These are phyloP conservation scores for Nicotiana noctiflora DNA, from an alignment of 257 asterid genomes.

Conservation along the genomic window DNA sequence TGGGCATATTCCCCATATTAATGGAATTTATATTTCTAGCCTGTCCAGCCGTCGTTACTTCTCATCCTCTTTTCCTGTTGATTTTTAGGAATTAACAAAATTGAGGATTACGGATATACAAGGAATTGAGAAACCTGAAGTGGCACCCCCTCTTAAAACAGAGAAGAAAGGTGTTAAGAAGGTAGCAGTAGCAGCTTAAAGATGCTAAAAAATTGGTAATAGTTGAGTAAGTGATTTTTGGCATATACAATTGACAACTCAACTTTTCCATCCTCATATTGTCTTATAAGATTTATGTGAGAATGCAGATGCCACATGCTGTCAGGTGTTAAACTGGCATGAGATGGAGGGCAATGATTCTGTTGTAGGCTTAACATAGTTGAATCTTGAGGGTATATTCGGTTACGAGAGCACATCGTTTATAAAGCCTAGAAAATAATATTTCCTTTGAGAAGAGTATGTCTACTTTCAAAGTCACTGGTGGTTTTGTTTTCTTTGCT, in stretches of 20 bases:
- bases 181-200: constrained; percentile 40
- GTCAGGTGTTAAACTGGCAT: background rate
- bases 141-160: constrained; percentile 24
- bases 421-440: background rate
- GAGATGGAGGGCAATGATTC: background rate
- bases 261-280: background rate
- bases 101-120: constrained; percentile 75
- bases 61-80: background rate
- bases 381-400: background rate
- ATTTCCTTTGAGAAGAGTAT: background rate
- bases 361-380: constrained; percentile 6
- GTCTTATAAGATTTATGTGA: background rate
- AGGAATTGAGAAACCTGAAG: constrained; percentile 69
- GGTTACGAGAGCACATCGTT: background rate
- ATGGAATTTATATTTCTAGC: no score
- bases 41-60: no score
- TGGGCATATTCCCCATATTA: no score
- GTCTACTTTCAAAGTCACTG: background rate
- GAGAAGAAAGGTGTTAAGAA: constrained; percentile 41
- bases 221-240: background rate
- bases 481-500: background rate
- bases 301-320: background rate
- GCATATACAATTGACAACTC: background rate
- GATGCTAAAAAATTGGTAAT: background rate
- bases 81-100: constrained; percentile 73